These are phyloP conservation scores for Verruconis gallopava DNA, from an alignment of 2,329 filamentous ascomycete species.

Conservation along the genomic window DNA sequence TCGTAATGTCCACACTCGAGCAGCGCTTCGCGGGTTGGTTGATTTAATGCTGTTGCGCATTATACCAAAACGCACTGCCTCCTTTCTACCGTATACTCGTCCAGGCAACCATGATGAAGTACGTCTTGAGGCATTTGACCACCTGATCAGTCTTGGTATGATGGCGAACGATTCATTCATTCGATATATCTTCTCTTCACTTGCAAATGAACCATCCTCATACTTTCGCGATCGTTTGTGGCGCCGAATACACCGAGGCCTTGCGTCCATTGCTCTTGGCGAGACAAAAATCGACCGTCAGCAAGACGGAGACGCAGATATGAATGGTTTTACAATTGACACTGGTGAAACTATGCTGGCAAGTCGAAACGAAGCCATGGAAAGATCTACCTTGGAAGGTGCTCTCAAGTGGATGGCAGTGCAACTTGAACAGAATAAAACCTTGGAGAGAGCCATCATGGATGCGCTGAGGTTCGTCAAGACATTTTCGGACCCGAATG, in stretches of 20 bases:
- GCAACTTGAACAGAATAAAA: conserved; percentile 36
- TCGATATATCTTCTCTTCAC: conserved; percentile 42
- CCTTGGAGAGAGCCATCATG: conserved; percentile 42
- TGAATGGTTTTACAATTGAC: conserved; percentile 42
- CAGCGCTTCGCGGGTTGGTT: conserved; percentile 46
- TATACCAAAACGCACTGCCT: conserved; percentile 38
- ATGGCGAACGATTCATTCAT: conserved; percentile 39
- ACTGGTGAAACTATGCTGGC: conserved; percentile 38
- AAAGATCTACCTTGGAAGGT: conserved; percentile 44
- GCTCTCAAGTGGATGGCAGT: conserved; percentile 43
- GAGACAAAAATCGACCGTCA: conserved; percentile 22
- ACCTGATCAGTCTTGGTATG: conserved; percentile 42
- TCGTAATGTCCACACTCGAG: conserved; percentile 50
- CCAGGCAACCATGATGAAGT: conserved; percentile 47
- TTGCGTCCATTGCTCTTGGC: conserved; percentile 48
- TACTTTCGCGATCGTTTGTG: conserved; percentile 43
- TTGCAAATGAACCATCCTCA: conserved; percentile 44
- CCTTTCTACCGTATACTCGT: conserved; percentile 49
- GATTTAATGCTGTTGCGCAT: conserved; percentile 41
- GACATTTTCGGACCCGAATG: background rate
- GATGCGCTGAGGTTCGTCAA: conserved; percentile 35
- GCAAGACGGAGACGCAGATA: conserved; percentile 18
- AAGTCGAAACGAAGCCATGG: conserved; percentile 34
- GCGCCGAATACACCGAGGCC: conserved; percentile 38
- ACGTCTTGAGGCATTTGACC: conserved; percentile 45